Evolutionary conservation across 768 basidiomycete genomes (phyloP), one percentile per base, ranked within the genome.

Genomic region (Candolleomyces aberdarensis): DNA sequence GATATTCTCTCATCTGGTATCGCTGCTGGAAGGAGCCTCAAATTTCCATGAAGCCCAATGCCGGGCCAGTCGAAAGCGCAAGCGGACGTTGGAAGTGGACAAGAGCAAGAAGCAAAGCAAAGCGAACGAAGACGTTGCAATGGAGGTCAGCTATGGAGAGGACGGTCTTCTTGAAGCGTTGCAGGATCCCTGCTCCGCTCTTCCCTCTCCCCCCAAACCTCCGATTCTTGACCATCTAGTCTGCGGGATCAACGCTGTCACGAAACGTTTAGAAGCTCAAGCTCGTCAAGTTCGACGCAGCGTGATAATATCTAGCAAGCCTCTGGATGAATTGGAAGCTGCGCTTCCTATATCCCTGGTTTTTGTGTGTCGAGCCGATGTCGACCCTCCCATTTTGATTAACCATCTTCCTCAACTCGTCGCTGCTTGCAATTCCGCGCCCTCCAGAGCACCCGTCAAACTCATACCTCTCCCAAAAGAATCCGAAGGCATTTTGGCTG

Each of bases 241-340:
- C 10, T 68, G 87, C 51, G 93, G 93, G n/a, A 87, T 94, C 62
- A 95, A 94, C 66, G 77, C 85, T 66, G 89, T 94, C 14, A 92
- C 92, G 0, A 87, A 83, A 70, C 76, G 78, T 31, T 78, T 96
- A 13, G 93, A 96, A 71, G 64, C 52, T 1, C 85, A 89, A 65
- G 74, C 83, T 15, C 72, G 70, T 17, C 61, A 63, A 54, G 65
- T 69, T 58, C 76, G 70, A 62, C 66, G 62, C 58, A 71, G 65
- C 56, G 63, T 64, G 36, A 62, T 72, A 69, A 71, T 65, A 60
- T 62, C 67, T 47, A 44, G 63, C 15, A 55, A 63, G 32, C 59
- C 63, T 39, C 55, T 64, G 43, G 29, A 60, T 31, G 57, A 58
- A 29, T 56, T 65, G 15, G 51, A 65, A 49, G 53, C 63, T 29